Percentiles rank a stretch among this genome's conserved stretches.
Conservation (phyloP, 352 stramenopile genomes). For the Phytophthora fragariaefolia region DNA sequence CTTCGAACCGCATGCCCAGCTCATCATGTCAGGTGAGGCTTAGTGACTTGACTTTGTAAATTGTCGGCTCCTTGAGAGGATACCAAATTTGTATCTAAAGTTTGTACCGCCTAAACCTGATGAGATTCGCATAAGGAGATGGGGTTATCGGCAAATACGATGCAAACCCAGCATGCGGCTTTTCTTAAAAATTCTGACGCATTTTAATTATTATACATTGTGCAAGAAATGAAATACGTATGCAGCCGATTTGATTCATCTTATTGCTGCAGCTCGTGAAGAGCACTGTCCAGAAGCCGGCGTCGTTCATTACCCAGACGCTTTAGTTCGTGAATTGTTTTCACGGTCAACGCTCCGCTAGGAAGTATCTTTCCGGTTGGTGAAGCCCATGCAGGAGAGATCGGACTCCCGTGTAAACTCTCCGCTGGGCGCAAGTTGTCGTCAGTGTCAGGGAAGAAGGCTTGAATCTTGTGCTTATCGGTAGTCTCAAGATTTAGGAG, state of each 20-base stretch:
- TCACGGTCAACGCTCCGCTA: constrained; percentile 10
- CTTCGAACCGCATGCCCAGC: too few species aligned
- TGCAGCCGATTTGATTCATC: background rate
- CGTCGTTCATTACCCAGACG: constrained; percentile 28
- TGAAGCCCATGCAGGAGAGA: constrained; percentile 1
- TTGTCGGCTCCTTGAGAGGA: too few species aligned
- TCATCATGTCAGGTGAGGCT: too few species aligned
- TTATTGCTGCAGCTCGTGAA: constrained; percentile 36
- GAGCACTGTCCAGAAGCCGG: constrained; percentile 28
- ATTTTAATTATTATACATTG: constrained; percentile 16
- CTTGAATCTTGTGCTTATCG: constrained; percentile 7
- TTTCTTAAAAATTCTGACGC: constrained; percentile 9
- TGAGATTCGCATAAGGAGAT: too few species aligned
- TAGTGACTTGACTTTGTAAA: too few species aligned
- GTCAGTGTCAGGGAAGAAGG: background rate
- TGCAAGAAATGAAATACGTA: constrained; percentile 12
- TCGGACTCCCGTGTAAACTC: constrained; percentile 2
- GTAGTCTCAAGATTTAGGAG: constrained; percentile 22
- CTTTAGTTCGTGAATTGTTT: constrained; percentile 30
- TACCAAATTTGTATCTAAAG: too few species aligned
- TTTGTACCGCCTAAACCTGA: too few species aligned
- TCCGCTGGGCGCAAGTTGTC: constrained; percentile 26
- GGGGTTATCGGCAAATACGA: too few species aligned
- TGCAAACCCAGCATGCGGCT: too few species aligned
- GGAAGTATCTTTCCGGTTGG: background rate